phyloP scores from a whole-genome alignment of 306 rosid species.

The Inga leiocalycina region DNA sequence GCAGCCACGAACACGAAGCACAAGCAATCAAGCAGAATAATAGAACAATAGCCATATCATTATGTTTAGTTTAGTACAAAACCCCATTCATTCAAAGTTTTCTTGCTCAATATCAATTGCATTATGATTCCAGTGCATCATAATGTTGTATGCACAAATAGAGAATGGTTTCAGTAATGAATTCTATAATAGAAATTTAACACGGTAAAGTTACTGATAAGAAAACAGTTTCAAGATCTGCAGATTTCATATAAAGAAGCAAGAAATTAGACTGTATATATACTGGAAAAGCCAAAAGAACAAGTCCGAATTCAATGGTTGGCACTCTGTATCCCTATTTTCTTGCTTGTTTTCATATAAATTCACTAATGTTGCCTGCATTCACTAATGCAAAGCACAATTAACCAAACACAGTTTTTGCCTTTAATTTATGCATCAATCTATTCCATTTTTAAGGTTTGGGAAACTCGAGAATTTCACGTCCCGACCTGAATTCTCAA shows the following conservation, averaged over 20 bases:
- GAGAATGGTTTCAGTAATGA: neutral
- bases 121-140: neutral
- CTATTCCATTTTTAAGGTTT: no score
- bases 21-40: neutral
- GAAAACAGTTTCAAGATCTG: neutral
- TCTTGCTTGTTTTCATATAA: no score
- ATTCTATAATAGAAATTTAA: neutral
- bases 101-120: neutral
- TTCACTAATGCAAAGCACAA: no score
- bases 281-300: neutral
- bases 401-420: no score
- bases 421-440: no score
- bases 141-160: neutral
- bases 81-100: neutral
- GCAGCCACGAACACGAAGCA: no score
- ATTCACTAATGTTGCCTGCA: no score
- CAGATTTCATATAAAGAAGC: neutral
- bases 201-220: neutral
- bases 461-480: no score
- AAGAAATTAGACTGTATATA: neutral
- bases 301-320: neutral
- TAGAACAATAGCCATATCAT: neutral
- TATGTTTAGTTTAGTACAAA: neutral
- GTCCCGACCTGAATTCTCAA: no score
- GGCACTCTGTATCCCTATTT: no score